Conservation (phyloP, 1,284 basidiomycete genomes). For the Rhodotorula sp. region DNA sequence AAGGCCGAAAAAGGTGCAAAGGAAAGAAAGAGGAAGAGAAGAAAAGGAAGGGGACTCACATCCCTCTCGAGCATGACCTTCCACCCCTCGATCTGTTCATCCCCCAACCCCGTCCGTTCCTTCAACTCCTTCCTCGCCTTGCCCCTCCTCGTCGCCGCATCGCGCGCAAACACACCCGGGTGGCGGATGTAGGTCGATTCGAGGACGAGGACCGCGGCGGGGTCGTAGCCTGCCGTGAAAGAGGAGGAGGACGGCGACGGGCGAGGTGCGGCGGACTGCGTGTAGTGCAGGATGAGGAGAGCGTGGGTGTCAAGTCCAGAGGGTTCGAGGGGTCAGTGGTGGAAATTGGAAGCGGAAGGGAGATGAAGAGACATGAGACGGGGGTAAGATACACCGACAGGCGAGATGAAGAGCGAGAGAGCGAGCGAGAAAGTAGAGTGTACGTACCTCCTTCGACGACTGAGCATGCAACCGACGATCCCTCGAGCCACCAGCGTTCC, state of each 20-base stretch:
- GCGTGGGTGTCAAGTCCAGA: no score
- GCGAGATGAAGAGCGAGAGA: no score
- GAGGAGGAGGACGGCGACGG: neutral
- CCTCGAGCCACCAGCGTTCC: no score
- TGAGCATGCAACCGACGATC: neutral
- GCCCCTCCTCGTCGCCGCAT: slow-evolving; percentile 65
- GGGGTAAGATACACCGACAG: no score
- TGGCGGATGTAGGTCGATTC: slow-evolving; percentile 73
- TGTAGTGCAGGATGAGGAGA: no score
- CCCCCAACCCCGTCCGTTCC: slow-evolving; percentile 65
- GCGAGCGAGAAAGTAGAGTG: neutral
- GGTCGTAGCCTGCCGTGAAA: neutral
- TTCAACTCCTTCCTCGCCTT: slow-evolving; percentile 64
- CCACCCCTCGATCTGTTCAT: slow-evolving; percentile 87
- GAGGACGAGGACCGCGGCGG: slow-evolving; percentile 51
- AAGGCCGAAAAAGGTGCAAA: no score
- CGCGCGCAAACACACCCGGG: slow-evolving; percentile 71
- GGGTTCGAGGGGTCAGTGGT: no score
- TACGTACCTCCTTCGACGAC: no score
- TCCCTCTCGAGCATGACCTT: slow-evolving; percentile 77
- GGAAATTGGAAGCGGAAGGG: no score
- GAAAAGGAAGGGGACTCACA: slow-evolving; percentile 54
- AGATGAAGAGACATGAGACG: no score
- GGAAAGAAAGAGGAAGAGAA: neutral
- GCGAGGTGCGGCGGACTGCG: neutral